These are phyloP conservation scores for Umbelopsis sp. DNA, from an alignment of 371 early-diverging fungal species.

Conservation along the genomic window DNA sequence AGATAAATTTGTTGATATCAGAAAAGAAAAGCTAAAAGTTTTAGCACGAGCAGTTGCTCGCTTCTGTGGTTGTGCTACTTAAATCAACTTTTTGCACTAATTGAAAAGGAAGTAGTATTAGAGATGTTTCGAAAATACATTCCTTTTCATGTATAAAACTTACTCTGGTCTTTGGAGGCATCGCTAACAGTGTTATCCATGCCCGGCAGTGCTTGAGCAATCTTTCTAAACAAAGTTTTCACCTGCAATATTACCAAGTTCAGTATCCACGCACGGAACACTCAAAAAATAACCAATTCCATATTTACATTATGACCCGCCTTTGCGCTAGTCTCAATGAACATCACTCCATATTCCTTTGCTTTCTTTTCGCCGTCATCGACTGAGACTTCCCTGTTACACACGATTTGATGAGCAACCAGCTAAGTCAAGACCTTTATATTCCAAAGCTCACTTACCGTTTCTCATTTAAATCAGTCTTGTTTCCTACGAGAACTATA, in stretches of 20 bases:
- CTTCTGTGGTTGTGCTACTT: slow-evolving; percentile 30
- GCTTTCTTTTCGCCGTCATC: slow-evolving; percentile 98
- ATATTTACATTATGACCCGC: slow-evolving; percentile 86
- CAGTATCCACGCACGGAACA: not conserved
- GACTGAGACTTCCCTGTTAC: slow-evolving; percentile 81
- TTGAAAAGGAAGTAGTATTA: not conserved
- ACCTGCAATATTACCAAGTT: slow-evolving; percentile 40
- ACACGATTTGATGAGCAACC: not conserved
- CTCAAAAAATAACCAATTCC: not conserved
- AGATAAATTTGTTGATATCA: not conserved
- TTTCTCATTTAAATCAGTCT: slow-evolving; percentile 95
- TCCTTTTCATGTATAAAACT: not conserved
- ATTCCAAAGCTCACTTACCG: slow-evolving; percentile 54
- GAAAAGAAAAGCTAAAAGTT: not conserved
- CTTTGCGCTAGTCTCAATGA: slow-evolving; percentile 97
- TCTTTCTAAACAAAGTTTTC: slow-evolving; percentile 93
- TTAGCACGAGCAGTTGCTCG: slow-evolving; percentile 38
- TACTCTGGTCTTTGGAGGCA: slow-evolving; percentile 41
- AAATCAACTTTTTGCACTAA: slow-evolving; percentile 41
- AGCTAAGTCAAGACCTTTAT: too few relatives aligned
- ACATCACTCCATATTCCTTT: slow-evolving; percentile 93
- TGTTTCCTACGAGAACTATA: slow-evolving; percentile 99
- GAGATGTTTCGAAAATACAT: too few relatives aligned
- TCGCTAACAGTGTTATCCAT: slow-evolving; percentile 70
- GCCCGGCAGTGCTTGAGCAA: slow-evolving; percentile 94